Evolutionary conservation across 495 filamentous ascomycete genomes (phyloP).

Genomic region (Astrocystis sublimbata): DNA sequence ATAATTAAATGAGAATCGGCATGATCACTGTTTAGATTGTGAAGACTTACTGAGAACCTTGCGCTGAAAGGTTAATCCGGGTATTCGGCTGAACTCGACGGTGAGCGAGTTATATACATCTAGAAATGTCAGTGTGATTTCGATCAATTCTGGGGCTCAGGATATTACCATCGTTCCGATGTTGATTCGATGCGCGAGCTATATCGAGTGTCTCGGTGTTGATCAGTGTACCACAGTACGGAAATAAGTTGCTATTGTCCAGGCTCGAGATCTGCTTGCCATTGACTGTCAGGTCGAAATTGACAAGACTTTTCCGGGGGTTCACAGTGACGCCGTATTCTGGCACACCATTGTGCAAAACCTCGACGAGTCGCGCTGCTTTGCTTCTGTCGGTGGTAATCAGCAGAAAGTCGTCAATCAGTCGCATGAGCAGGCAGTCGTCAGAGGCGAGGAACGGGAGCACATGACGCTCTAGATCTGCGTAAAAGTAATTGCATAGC

Average conservation of each 20-base stretch:
- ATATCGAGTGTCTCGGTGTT: conserved; percentile 77
- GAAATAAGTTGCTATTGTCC: conserved; percentile 59
- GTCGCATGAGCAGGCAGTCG: conserved; percentile 69
- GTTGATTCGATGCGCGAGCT: conserved; percentile 30
- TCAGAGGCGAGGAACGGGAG: conserved; percentile 63
- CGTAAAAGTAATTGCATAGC: conserved; percentile 94
- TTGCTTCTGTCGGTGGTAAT: conserved; percentile 68
- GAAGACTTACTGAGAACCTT: conserved; percentile 67
- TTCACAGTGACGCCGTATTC: conserved; percentile 81
- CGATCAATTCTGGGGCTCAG: not conserved
- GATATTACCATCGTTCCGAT: conserved; percentile 29
- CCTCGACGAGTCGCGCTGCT: conserved; percentile 68
- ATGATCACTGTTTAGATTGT: conserved; percentile 45
- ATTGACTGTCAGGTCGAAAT: conserved; percentile 69
- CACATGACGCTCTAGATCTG: conserved; percentile 69
- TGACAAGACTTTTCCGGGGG: conserved; percentile 76
- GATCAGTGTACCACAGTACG: conserved; percentile 83
- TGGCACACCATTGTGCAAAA: conserved; percentile 77
- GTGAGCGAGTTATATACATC: conserved; percentile 67
- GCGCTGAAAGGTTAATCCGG: conserved; percentile 73
- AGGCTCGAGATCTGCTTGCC: conserved; percentile 55
- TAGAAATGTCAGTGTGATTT: conserved; percentile 22
- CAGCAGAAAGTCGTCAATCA: conserved; percentile 91
- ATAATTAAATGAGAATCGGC: conserved; percentile 31
- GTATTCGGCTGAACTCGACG: conserved; percentile 67